These are phyloP conservation scores for Geotrichum fermentans DNA, from an alignment of 1,139 yeast genomes.

Conservation along the genomic window DNA sequence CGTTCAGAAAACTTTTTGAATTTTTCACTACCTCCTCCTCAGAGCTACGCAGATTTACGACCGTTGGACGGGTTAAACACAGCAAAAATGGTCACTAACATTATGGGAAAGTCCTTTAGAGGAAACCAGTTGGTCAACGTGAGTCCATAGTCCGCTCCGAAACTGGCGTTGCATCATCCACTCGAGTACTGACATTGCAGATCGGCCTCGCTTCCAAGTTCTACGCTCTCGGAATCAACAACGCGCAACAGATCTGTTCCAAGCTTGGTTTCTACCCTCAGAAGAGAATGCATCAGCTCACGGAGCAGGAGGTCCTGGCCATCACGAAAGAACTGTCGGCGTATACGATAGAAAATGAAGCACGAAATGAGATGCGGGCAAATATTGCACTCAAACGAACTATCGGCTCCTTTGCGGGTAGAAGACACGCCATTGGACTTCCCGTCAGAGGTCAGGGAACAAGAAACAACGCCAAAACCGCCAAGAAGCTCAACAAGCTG, in stretches of 20 bases:
- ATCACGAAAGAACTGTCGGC: slow-evolving; percentile 82
- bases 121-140: slow-evolving; percentile 39
- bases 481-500: slow-evolving; percentile 68
- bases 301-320: slow-evolving; percentile 82
- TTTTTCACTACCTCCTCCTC: slow-evolving; percentile 1
- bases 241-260: slow-evolving; percentile 78
- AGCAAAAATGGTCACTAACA: slow-evolving; percentile 37
- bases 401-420: slow-evolving; percentile 83
- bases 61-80: neutral
- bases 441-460: slow-evolving; percentile 96
- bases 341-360: slow-evolving; percentile 79
- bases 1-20: neutral
- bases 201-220: slow-evolving; percentile 76
- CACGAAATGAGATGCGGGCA: slow-evolving; percentile 69
- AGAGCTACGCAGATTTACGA: neutral
- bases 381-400: slow-evolving; percentile 76
- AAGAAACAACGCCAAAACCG: slow-evolving; percentile 83
- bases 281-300: slow-evolving; percentile 89
- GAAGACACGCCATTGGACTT: slow-evolving; percentile 75
- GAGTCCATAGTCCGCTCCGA: slow-evolving; percentile 24
- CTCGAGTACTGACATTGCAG: no score
- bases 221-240: slow-evolving; percentile 74
- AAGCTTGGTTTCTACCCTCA: slow-evolving; percentile 85
- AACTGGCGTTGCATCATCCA: no score
- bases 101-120: slow-evolving; percentile 42